Evolutionary conservation across 176 grass and related monocot genomes (phyloP).

Genomic region (maize (Zea mays)): Zm-B73-REFERENCE-NAM-5.0 NC_050098.1:19026001-19026500

Average conservation of each 20-base stretch:
- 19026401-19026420: background rate
- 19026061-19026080: background rate
- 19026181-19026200: constrained; percentile 27
- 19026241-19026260: constrained; percentile 38
- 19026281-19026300: constrained; percentile 36
- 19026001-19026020: constrained; percentile 49
- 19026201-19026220: constrained; percentile 41
- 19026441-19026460: background rate
- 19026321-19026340: constrained; percentile 15
- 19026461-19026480: constrained; percentile 17
- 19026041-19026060: constrained; percentile 42
- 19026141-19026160: constrained; percentile 43
- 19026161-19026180: constrained; percentile 53
- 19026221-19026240: constrained; percentile 18
- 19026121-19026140: constrained; percentile 25
- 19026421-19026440: constrained; percentile 6
- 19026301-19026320: constrained; percentile 41
- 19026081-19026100: constrained; percentile 29
- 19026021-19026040: constrained; percentile 22
- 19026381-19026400: too few species aligned
- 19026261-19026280: constrained; percentile 30
- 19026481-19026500: constrained; percentile 21
- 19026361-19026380: too few species aligned
- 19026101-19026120: constrained; percentile 32
- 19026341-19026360: too few species aligned